Base-by-base conservation (phyloP, 225 moss, liverwort and hornwort genomes). In the Takakia lepidozioides region DNA sequence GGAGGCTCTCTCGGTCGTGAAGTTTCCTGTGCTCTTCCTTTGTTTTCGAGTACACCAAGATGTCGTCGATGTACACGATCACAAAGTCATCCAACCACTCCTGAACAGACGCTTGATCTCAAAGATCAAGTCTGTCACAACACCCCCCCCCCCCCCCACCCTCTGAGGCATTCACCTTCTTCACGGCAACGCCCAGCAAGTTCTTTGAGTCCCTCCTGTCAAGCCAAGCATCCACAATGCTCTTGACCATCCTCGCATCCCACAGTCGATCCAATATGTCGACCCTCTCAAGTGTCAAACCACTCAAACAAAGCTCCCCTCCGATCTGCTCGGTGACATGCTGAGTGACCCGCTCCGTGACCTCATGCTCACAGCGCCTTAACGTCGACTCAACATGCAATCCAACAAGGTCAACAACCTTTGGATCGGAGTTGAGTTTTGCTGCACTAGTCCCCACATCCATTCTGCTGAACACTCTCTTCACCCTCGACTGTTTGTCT, bases 141-240 rank as follows among this genome's bases (percentile, higher is more conserved):
- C 43, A 43, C 20, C 43, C 3, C 2, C 43, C 2, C 20, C 20
- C 43, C 18, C n/a, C n/a, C n/a, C n/a, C 43, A 16, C 43, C 43
- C 43, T 43, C 20, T 17, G 43, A 43, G 1, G 43, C 43, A 19
- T 43, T 43, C 43, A 43, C 43, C 43, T 43, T 43, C 43, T 43
- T 4, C 11, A 43, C 43, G 0, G 43, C 43, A 43, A 43, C 11
- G 43, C 2, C 43, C 43, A 43, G 20, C 1, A 43, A 19, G 8
- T 43, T 43, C 43, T 43, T 43, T 8, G 43, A 43, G 43, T 43
- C 2, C 16, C 3, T 43, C 43, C 1, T 43, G 43, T 43, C 43
- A 8, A 43, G 16, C 43, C 43, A 43, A 14, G 43, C 43, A 2
- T 4, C 43, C 9, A 43, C 2, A 19, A 1, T 43, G 18, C 43